Conservation (phyloP, 371 early-diverging fungal genomes). For the Mucor lusitanicus region DNA sequence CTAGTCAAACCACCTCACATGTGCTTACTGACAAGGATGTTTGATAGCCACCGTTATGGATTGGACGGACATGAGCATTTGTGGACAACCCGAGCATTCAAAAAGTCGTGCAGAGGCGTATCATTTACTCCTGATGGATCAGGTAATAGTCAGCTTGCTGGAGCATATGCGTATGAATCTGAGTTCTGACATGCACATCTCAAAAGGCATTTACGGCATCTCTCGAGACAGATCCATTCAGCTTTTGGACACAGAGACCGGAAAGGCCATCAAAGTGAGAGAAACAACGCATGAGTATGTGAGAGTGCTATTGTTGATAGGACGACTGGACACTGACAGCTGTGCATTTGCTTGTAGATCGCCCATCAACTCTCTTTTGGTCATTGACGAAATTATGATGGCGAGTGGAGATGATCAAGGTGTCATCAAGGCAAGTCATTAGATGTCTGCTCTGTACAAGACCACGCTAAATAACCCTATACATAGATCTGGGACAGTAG, state of each 20-base stretch:
- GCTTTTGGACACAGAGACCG: slow-evolving; percentile 71
- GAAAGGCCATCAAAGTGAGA: slow-evolving; percentile 58
- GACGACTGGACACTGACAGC: neutral
- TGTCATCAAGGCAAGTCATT: slow-evolving; percentile 67
- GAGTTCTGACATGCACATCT: neutral
- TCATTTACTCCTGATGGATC: slow-evolving; percentile 76
- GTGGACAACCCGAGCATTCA: slow-evolving; percentile 67
- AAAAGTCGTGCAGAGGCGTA: slow-evolving; percentile 83
- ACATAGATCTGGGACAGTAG: slow-evolving; percentile 84
- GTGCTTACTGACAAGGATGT: neutral
- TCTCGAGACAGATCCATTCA: slow-evolving; percentile 83
- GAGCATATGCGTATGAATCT: neutral
- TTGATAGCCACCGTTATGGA: slow-evolving; percentile 51
- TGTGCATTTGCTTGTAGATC: slow-evolving; percentile 36
- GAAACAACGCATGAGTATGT: slow-evolving; percentile 77
- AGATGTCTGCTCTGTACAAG: neutral
- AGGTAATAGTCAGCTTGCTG: slow-evolving; percentile 32
- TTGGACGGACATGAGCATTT: slow-evolving; percentile 53
- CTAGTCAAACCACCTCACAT: neutral
- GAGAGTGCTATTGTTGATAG: neutral
- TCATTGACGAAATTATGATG: slow-evolving; percentile 69
- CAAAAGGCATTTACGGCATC: slow-evolving; percentile 64
- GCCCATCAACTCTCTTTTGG: slow-evolving; percentile 72
- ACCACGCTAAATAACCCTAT: neutral
- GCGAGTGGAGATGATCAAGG: slow-evolving; percentile 93